Evolutionary conservation across 1,284 basidiomycete species (phyloP), one percentile per base, ranked within the genome.

Genomic region (Heimioporus retisporus): DNA sequence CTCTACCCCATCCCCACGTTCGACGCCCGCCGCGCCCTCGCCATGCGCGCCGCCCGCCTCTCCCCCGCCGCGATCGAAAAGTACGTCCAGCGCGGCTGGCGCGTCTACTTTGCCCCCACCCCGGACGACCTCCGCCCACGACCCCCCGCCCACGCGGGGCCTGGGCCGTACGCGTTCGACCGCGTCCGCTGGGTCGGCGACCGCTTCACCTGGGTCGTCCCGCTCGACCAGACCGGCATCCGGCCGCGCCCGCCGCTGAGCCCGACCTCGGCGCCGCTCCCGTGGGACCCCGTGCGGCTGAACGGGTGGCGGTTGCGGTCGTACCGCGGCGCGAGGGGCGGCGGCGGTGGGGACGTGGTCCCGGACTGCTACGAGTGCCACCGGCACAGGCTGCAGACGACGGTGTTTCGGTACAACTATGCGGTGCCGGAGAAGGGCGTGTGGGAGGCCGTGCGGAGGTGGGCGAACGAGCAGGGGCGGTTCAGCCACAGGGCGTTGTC

Each of bases 1-100:
- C 69, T 82, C 11, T 82, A 80, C 62, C 80, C 82, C 7, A 16
- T 68, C 2, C 75, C 78, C 15, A 83, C 81, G 2, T 81, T 81
- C 40, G 75, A 73, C 11, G 40, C 71, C 0, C 65, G 75, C n/a
- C 19, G 64, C 4, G 10, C 72, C 2, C 64, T 76, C 15, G 61
- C 48, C 11, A 69, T 70, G 66, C 60, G 61, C 0, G 3, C 40
- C 4, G 59, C 61, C 31, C 50, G 19, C 1, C 0, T 1, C 1
- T 8, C 65, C 4, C 16, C 28, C 0, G 11, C 10, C 2, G 70
- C 71, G 4, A 43, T 77, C 35, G n/a, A 51, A 46, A 81, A 81
- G 48, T 81, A 80, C 56, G 15, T 64, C 28, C 10, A 42, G 10
- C 71, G 76, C 3, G 79, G 80, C 3, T 81, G 79, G 80, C 70